A percentile compares a stretch with the other conserved stretches of the same genome.
These are phyloP conservation scores for Epichloe elymi DNA, from an alignment of 2,329 filamentous ascomycete genomes.

Conservation along the genomic window DNA sequence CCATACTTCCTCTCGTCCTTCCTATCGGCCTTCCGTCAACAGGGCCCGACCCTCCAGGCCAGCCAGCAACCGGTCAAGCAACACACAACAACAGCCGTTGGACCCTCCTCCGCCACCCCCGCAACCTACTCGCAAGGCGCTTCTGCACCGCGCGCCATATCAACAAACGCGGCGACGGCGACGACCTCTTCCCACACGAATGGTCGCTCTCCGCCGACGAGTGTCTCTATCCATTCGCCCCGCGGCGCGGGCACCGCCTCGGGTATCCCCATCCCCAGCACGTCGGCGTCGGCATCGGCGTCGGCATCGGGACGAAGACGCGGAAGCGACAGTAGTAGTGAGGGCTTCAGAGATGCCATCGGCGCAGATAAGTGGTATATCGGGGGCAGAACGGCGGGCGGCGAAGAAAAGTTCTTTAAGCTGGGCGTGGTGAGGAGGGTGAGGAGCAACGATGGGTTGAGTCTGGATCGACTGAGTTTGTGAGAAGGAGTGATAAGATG, in stretches of 20 bases:
- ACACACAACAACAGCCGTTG: constrained; percentile 15
- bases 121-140: constrained; percentile 12
- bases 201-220: constrained; percentile 14
- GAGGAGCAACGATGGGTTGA: constrained; percentile 60
- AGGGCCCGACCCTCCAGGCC: constrained; percentile 24
- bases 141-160: constrained; percentile 11
- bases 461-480: constrained; percentile 61
- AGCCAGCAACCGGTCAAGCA: constrained; percentile 24
- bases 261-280: constrained; percentile 27
- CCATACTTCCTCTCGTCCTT: constrained; percentile 44
- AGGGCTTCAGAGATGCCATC: constrained; percentile 61
- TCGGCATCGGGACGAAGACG: constrained; percentile 32
- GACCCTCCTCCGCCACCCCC: constrained; percentile 14
- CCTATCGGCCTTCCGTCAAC: constrained; percentile 41
- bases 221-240: constrained; percentile 18
- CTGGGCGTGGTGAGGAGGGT: constrained; percentile 62
- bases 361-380: constrained; percentile 74
- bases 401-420: constrained; percentile 75
- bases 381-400: constrained; percentile 58
- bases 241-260: constrained; percentile 11
- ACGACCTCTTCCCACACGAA: constrained; percentile 12
- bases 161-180: constrained; percentile 13
- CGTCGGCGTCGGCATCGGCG: constrained; percentile 17
- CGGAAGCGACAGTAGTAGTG: constrained; percentile 62
- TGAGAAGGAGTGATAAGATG: constrained; percentile 25